These are phyloP conservation scores for Sphaceloma murrayae DNA, from an alignment of 2,329 filamentous ascomycete genomes.

Conservation along the genomic window DNA sequence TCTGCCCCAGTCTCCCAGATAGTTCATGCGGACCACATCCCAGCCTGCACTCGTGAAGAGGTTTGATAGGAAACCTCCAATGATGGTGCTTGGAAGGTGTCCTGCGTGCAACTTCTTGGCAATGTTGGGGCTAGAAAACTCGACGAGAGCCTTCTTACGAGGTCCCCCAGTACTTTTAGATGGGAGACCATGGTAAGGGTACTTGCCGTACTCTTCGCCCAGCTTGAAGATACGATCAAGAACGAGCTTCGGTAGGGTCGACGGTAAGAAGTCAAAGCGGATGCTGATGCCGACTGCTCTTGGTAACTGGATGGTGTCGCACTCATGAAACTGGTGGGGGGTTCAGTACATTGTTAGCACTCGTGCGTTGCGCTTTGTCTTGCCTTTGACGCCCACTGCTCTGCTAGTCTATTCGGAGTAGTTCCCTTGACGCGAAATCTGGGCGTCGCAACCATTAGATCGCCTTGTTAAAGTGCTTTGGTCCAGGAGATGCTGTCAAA, in stretches of 20 bases:
- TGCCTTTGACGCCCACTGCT: slow-evolving; percentile 45
- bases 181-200: slow-evolving; percentile 49
- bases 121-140: slow-evolving; percentile 80
- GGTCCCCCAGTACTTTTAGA: slow-evolving; percentile 53
- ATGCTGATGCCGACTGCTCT: slow-evolving; percentile 57
- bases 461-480: slow-evolving; percentile 67
- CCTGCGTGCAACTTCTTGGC: slow-evolving; percentile 72
- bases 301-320: no score
- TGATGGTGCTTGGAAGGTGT: slow-evolving; percentile 66
- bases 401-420: slow-evolving; percentile 48
- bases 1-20: slow-evolving; percentile 71
- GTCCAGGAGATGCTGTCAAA: slow-evolving; percentile 73
- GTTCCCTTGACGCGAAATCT: slow-evolving; percentile 63
- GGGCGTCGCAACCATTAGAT: slow-evolving; percentile 67
- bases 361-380: slow-evolving; percentile 45
- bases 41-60: slow-evolving; percentile 59
- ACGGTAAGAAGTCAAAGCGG: slow-evolving; percentile 68
- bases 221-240: slow-evolving; percentile 59
- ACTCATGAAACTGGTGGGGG: no score
- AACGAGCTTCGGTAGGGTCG: slow-evolving; percentile 54
- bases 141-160: slow-evolving; percentile 62
- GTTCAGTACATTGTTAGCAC: no score
- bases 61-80: slow-evolving; percentile 63
- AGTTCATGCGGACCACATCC: slow-evolving; percentile 64
- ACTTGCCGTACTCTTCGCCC: slow-evolving; percentile 53